phyloP scores from a whole-genome alignment of 2,329 filamentous ascomycete genomes.

The Aspergillus piperis region DNA sequence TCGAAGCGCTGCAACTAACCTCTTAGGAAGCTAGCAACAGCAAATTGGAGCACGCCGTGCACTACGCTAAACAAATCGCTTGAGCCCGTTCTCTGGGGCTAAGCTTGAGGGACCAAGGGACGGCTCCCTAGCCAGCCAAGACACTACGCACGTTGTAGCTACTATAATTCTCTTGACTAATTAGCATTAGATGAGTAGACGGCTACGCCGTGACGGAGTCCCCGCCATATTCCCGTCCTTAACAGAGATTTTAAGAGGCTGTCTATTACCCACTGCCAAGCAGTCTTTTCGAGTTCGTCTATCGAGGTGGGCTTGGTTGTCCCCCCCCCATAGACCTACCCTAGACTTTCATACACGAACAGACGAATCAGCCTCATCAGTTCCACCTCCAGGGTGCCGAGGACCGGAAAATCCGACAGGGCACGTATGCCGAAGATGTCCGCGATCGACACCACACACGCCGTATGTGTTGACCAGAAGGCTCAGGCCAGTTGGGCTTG shows the following conservation, averaged over 20 bases:
- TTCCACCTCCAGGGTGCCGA: background rate
- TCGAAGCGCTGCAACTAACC: conserved; percentile 2
- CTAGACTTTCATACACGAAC: background rate
- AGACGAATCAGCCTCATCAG: conserved; percentile 5
- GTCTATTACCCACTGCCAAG: conserved; percentile 6
- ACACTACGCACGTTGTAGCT: background rate
- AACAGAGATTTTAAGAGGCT: background rate
- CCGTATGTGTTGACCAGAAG: background rate
- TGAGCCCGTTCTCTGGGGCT: background rate
- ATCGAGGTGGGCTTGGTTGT: conserved; percentile 7
- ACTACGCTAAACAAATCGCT: background rate
- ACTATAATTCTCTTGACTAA: background rate
- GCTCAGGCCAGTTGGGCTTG: background rate
- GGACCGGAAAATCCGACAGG: background rate
- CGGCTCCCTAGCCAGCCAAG: background rate
- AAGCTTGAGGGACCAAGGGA: background rate
- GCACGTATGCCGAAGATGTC: background rate
- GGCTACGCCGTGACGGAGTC: background rate
- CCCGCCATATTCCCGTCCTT: background rate
- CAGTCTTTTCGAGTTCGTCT: background rate
- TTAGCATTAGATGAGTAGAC: background rate
- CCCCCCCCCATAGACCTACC: background rate
- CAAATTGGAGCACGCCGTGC: background rate
- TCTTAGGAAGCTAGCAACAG: background rate
- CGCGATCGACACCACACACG: background rate